Percentiles rank a stretch among this genome's conserved stretches.
Conservation (phyloP, 352 stramenopile genomes). For the Phytophthora ohioensis region DNA sequence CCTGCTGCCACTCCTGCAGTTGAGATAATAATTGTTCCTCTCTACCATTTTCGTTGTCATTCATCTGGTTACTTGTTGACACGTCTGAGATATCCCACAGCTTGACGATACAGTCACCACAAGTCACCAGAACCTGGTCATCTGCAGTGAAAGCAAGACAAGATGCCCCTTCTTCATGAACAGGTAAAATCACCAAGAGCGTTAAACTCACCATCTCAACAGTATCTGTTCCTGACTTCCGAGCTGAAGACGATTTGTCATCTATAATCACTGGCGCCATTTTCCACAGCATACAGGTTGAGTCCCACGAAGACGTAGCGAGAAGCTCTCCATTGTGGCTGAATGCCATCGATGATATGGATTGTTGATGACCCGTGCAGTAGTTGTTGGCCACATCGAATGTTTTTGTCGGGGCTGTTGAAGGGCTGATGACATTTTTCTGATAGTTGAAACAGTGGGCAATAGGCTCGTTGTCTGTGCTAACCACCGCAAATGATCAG, state of each 20-base stretch:
- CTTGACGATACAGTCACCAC: slow-evolving; percentile 55
- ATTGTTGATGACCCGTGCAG: slow-evolving; percentile 56
- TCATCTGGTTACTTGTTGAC: not conserved
- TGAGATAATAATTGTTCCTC: slow-evolving; percentile 6
- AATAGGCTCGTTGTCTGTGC: slow-evolving; percentile 34
- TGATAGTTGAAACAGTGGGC: slow-evolving; percentile 26
- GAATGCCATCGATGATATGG: slow-evolving; percentile 60
- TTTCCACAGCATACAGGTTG: slow-evolving; percentile 67
- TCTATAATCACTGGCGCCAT: not conserved
- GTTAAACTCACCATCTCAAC: slow-evolving; percentile 18
- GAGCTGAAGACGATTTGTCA: not conserved
- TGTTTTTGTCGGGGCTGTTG: not conserved
- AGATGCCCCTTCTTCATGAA: slow-evolving; percentile 47
- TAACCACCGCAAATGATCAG: not conserved
- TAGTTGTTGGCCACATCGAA: slow-evolving; percentile 33
- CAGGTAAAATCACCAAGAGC: slow-evolving; percentile 50
- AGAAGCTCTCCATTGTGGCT: slow-evolving; percentile 43
- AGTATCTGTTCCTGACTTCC: not conserved
- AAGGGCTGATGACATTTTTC: slow-evolving; percentile 8
- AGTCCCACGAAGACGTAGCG: slow-evolving; percentile 67
- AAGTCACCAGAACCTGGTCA: slow-evolving; percentile 51
- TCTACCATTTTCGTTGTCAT: not conserved
- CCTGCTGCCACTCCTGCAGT: slow-evolving; percentile 44
- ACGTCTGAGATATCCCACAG: slow-evolving; percentile 48
- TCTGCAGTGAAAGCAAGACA: slow-evolving; percentile 48